A percentile compares a stretch with the other conserved stretches of the same genome.
These are phyloP conservation scores for Sparassis latifolia DNA, from an alignment of 1,284 basidiomycete genomes.

Conservation along the genomic window DNA sequence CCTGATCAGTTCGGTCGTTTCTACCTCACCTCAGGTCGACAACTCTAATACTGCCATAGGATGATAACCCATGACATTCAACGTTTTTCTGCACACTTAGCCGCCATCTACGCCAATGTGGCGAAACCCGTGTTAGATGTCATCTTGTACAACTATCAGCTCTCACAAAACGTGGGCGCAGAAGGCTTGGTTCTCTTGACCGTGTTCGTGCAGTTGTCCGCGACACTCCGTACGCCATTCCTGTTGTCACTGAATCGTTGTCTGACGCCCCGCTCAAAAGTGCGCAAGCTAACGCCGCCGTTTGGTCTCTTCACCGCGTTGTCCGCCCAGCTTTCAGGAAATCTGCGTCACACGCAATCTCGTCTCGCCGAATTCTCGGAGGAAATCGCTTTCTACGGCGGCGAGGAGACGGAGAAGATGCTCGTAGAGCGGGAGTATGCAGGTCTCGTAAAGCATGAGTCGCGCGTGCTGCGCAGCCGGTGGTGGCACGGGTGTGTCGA, in stretches of 20 bases:
- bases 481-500: slow-evolving; percentile 92
- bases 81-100: slow-evolving; percentile 86
- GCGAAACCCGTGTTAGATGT: slow-evolving; percentile 93
- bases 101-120: slow-evolving; percentile 91
- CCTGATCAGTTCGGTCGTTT: slow-evolving; percentile 72
- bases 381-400: slow-evolving; percentile 91
- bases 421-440: slow-evolving; percentile 91
- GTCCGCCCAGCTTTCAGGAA: slow-evolving; percentile 83
- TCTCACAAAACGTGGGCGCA: slow-evolving; percentile 91
- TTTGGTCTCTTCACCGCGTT: slow-evolving; percentile 88
- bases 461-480: slow-evolving; percentile 72
- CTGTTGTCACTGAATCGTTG: slow-evolving; percentile 10
- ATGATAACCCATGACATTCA: slow-evolving; percentile 96
- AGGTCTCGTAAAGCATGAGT: slow-evolving; percentile 84
- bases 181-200: slow-evolving; percentile 88
- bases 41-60: slow-evolving; percentile 29
- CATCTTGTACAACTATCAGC: slow-evolving; percentile 93
- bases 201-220: slow-evolving; percentile 77
- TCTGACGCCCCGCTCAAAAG: slow-evolving; percentile 30
- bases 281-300: slow-evolving; percentile 85
- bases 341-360: slow-evolving; percentile 88
- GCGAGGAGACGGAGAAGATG: slow-evolving; percentile 89
- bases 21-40: neutral
- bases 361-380: slow-evolving; percentile 92
- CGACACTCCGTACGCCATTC: slow-evolving; percentile 58